Base-by-base conservation (phyloP, 1,284 basidiomycete species). In the Ganoderma sinense region DNA sequence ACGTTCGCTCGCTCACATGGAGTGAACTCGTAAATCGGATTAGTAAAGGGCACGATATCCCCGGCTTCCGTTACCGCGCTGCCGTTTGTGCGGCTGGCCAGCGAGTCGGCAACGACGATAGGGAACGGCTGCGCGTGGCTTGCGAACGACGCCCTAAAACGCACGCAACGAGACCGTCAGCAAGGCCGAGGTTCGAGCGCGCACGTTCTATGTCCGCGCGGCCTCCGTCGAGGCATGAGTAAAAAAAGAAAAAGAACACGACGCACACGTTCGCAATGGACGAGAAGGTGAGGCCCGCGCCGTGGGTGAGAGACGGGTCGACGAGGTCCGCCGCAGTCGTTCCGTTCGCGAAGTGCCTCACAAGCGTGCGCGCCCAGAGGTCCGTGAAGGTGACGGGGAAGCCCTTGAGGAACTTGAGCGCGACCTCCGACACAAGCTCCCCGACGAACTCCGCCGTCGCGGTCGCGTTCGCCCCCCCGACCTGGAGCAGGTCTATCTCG, bases 21-120 rank as follows among this genome's bases (percentile, higher is more conserved):
- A 51, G 82, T 87, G 74, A 85, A 81, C 70, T 87, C 86, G 36
- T 84, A 81, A 18, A 84, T 77, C 2, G 82, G 81, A 64, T 83
- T 84, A 1, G 80, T 82, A 7, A 84, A 70, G 0, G 85, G 81
- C 36, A 80, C 75, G 33, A 45, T 51, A 11, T 70, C 61, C 10
- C 68, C 67, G 18, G 66, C 51, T 6, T 69, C 66, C 10, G 72
- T 58, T 2, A 71, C 60, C 2, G 58, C 61, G 5, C 65, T 62
- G 5, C 48, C 16, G n/a, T 73, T 74, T 33, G 67, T 67, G 33
- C 72, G 67, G 14, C 67, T 66, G 5, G 74, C 71, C 3, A 76
- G 23, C 7, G 76, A 73, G 60, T 80, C 70, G 8, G 74, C 65
- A 55, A 78, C 29, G 20, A 80, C 43, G 62, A 80, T 77, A 1